Percentiles rank a stretch among this genome's conserved stretches.
Evolutionary conservation across 176 grass and related monocot species (phyloP).

Genomic region (Oryza glumipatula): DNA sequence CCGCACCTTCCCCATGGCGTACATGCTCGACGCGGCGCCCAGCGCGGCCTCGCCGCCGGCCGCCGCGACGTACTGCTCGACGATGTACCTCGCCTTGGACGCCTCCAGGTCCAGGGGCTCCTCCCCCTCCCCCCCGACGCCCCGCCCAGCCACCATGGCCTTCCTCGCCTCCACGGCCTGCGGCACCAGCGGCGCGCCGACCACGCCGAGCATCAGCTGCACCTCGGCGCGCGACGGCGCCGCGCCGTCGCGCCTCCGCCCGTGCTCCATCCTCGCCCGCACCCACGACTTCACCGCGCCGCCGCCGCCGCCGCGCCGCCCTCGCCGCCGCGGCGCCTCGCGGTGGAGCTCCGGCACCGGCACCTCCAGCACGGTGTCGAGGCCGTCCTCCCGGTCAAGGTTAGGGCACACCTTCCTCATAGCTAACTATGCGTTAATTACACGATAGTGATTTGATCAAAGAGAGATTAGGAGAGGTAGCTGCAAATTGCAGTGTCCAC

Average conservation of each 20-base stretch:
- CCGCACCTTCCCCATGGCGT: constrained; percentile 75
- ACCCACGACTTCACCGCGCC: constrained; percentile 75
- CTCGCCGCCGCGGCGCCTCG: constrained; percentile 25
- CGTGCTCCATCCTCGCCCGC: constrained; percentile 47
- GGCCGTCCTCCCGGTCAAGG: constrained; percentile 63
- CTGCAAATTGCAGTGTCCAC: background rate
- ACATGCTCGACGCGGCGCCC: constrained; percentile 73
- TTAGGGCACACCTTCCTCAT: constrained; percentile 92
- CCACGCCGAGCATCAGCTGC: constrained; percentile 81
- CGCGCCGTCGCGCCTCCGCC: background rate
- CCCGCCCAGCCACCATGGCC: constrained; percentile 25
- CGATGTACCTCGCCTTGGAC: constrained; percentile 75
- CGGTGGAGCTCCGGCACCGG: constrained; percentile 58
- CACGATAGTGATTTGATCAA: background rate
- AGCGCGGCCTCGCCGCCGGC: constrained; percentile 71
- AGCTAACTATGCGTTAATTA: background rate
- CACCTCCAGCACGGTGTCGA: constrained; percentile 92
- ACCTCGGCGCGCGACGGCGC: constrained; percentile 51
- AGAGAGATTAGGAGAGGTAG: background rate
- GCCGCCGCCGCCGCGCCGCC: constrained; percentile 19
- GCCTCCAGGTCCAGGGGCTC: constrained; percentile 80
- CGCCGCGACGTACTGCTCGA: constrained; percentile 91
- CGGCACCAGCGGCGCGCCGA: constrained; percentile 79
- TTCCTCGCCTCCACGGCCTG: constrained; percentile 53
- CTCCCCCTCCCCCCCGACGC: constrained; percentile 57